These are phyloP conservation scores for Umbelopsis sp. DNA, from an alignment of 192 early-diverging fungal genomes.

Conservation along the genomic window DNA sequence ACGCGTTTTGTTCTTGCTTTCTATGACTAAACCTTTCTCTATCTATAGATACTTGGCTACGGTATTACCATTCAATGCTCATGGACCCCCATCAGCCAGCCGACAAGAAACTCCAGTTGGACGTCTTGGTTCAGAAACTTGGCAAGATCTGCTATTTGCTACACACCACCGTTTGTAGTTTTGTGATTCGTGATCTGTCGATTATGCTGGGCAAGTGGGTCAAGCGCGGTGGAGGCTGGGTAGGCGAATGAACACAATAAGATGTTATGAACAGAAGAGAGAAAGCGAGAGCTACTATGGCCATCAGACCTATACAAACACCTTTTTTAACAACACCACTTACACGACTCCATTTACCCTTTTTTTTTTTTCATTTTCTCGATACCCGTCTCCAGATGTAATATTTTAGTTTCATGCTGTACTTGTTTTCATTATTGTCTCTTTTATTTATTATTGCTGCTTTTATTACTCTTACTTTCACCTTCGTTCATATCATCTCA, in stretches of 20 bases:
- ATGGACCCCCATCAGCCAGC: neutral
- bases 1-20: too few species aligned
- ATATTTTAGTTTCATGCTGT: conserved; percentile 5
- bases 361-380: neutral
- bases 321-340: neutral
- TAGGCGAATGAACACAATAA: conserved; percentile 32
- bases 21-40: too few species aligned
- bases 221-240: conserved; percentile 42
- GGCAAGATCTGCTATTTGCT: conserved; percentile 27
- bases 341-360: neutral
- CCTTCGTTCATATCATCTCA: neutral
- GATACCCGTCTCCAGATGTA: conserved; percentile 8
- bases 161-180: conserved; percentile 32
- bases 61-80: neutral
- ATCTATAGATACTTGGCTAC: conserved; percentile 12
- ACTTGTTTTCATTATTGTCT: neutral
- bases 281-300: too few species aligned
- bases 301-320: too few species aligned
- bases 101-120: conserved; percentile 19
- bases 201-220: conserved; percentile 46
- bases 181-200: conserved; percentile 39
- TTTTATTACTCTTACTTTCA: neutral
- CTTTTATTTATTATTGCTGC: neutral
- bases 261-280: too few species aligned
- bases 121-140: conserved; percentile 23